Base-by-base conservation (phyloP, 768 basidiomycete species). In the Leucocoprinus sp. region DNA sequence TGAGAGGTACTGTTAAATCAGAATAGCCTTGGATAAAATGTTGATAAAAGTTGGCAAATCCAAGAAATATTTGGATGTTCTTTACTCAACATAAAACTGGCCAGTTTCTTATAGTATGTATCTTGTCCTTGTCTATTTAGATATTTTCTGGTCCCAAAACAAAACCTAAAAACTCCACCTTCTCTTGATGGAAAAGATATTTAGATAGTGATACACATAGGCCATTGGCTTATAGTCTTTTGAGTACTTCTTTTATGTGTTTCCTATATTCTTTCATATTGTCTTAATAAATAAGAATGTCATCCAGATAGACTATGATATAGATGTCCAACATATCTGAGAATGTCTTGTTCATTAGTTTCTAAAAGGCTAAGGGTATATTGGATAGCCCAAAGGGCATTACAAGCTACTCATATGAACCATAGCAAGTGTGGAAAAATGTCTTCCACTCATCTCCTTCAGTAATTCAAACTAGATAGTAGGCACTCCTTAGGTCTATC, bases 391-490 rank as follows among this genome's bases (percentile, higher is more conserved):
- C 64, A 29, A 65, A 63, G 6, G 63, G 63, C 55, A 70, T 64
- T 11, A 72, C 64, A 3, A 57, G 51, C 40, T 53, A 66, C 55
- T 72, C 59, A 42, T 63, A 71, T 4, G 53, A 55, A 1, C 70
- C 60, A 27, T 61, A 61, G 15, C 52, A 52, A 8, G 65, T 67
- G 2, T 53, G 8, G 35, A 49, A 49, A 3, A 42, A n/a, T 1
- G 69, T 70, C 46, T 71, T 72, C 62, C 61, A 65, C 54, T 70
- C 58, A 35, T 71, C 56, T 0, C 66, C 67, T 12, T 60, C 54
- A 3, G 54, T 52, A 29, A 73, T 63, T 0, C 60, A 51, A 17
- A 72, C 45, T 3, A 60, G 59, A 43, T 65, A 57, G 45, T 63
- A 72, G 1, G 62, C 62, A 26, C 54, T 42, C 15, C 57, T 51